These are phyloP conservation scores for Globisporangium middletonii DNA, from an alignment of 352 stramenopile genomes.

Conservation along the genomic window DNA sequence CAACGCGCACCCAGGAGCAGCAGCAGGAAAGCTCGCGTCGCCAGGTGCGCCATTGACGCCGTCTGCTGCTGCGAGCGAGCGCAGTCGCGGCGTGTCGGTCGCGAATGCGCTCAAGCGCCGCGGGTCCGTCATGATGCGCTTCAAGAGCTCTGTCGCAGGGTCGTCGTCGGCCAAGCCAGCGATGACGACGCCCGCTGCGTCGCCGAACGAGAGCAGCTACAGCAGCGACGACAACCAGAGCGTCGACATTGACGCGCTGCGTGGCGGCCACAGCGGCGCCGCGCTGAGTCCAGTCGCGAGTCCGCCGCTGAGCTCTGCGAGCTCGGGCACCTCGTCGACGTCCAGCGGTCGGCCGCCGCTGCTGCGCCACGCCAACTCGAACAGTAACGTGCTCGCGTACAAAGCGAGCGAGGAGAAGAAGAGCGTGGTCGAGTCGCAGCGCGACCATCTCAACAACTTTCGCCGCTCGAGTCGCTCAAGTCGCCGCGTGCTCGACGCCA, in stretches of 20 bases:
- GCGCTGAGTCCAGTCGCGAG: slow-evolving; percentile 4
- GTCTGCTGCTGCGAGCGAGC: background rate
- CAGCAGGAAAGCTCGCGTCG: slow-evolving; percentile 17
- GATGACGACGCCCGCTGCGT: background rate
- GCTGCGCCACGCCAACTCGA: slow-evolving; percentile 28
- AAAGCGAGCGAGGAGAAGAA: slow-evolving; percentile 26
- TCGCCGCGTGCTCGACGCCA: slow-evolving; percentile 5
- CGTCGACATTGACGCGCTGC: slow-evolving; percentile 12
- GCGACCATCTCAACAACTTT: slow-evolving; percentile 33
- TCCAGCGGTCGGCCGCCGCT: slow-evolving; percentile 12
- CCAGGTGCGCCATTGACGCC: slow-evolving; percentile 1
- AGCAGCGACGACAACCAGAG: slow-evolving; percentile 9
- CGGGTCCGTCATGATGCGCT: slow-evolving; percentile 14
- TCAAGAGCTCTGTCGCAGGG: slow-evolving; percentile 5
- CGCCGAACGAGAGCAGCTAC: background rate
- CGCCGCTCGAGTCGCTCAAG: slow-evolving; percentile 8
- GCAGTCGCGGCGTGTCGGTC: slow-evolving; percentile 24
- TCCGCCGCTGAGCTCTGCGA: background rate
- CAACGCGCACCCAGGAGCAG: background rate
- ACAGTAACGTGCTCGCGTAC: slow-evolving; percentile 33
- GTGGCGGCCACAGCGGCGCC: background rate
- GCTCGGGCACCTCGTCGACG: slow-evolving; percentile 4
- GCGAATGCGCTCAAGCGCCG: slow-evolving; percentile 12
- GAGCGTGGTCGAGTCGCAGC: slow-evolving; percentile 28
- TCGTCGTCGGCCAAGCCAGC: background rate